phyloP scores from a whole-genome alignment of 805 yeast genomes.

The Ascoidea asiatica region DNA sequence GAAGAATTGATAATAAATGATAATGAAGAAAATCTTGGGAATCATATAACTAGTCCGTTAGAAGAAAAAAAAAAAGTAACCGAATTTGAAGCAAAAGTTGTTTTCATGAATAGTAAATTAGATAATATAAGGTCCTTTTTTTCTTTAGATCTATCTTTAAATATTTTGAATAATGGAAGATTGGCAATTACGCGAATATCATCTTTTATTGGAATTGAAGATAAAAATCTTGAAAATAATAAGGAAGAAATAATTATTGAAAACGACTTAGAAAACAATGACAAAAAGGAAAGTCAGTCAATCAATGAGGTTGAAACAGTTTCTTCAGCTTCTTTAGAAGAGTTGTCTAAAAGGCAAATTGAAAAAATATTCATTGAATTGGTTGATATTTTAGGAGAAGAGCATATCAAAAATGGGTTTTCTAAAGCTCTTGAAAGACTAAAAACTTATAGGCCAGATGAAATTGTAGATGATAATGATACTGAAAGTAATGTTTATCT shows the following conservation, averaged over 20 bases:
- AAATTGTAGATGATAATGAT: neutral
- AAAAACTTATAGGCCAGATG: conserved; percentile 54
- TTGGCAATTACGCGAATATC: conserved; percentile 45
- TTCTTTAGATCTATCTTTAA: conserved; percentile 68
- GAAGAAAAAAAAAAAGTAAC: conserved; percentile 21
- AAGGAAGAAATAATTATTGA: conserved; percentile 16
- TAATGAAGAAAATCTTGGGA: conserved; percentile 14
- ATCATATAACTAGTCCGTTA: conserved; percentile 13
- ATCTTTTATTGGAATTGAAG: conserved; percentile 25
- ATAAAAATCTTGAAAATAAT: conserved; percentile 12
- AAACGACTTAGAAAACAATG: neutral
- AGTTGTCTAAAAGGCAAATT: conserved; percentile 29
- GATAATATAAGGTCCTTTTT: conserved; percentile 65
- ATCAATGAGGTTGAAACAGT: conserved; percentile 1
- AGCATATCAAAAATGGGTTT: conserved; percentile 81
- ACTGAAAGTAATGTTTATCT: conserved; percentile 19
- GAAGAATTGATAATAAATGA: conserved; percentile 18
- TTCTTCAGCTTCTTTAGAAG: conserved; percentile 9
- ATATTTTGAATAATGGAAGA: conserved; percentile 56
- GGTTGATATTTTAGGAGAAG: conserved; percentile 45
- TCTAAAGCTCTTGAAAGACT: conserved; percentile 63
- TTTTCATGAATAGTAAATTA: conserved; percentile 61
- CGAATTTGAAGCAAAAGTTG: conserved; percentile 70
- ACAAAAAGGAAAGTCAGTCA: neutral
- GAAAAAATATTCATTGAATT: conserved; percentile 59